Percentiles rank a stretch among this genome's conserved stretches.
phyloP scores from a whole-genome alignment of 306 rosid species.

The Cucurbita moschata region DNA sequence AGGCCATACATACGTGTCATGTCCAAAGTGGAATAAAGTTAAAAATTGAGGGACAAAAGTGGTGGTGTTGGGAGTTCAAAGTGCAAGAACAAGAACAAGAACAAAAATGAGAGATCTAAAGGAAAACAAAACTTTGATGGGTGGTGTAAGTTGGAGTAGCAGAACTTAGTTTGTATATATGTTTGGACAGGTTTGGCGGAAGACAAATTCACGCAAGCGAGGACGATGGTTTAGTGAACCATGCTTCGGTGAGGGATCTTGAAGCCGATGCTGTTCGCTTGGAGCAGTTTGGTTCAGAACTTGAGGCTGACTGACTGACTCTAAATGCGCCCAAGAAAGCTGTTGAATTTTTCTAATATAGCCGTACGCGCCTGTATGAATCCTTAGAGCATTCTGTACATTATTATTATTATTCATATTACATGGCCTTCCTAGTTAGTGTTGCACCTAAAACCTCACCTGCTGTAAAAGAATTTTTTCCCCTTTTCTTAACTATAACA shows the following conservation, averaged over 20 bases:
- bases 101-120: not conserved
- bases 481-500: no score
- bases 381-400: no score
- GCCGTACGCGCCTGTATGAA: no score
- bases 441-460: no score
- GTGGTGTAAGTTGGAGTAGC: not conserved
- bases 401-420: no score
- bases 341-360: no score
- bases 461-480: no score
- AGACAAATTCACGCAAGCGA: constrained; percentile 76
- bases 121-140: not conserved
- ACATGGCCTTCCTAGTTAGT: no score
- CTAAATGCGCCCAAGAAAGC: no score
- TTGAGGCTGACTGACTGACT: constrained; percentile 47
- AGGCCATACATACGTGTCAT: no score
- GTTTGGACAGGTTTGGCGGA: constrained; percentile 64
- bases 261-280: constrained; percentile 58
- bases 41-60: not conserved
- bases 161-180: not conserved
- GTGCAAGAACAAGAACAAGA: not conserved
- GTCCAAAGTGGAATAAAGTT: not conserved
- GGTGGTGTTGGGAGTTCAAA: not conserved
- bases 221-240: constrained; percentile 76
- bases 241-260: constrained; percentile 48
- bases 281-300: constrained; percentile 86